Conservation (phyloP, 2,329 filamentous ascomycete genomes). For the Lasiodiplodia sp. region DNA sequence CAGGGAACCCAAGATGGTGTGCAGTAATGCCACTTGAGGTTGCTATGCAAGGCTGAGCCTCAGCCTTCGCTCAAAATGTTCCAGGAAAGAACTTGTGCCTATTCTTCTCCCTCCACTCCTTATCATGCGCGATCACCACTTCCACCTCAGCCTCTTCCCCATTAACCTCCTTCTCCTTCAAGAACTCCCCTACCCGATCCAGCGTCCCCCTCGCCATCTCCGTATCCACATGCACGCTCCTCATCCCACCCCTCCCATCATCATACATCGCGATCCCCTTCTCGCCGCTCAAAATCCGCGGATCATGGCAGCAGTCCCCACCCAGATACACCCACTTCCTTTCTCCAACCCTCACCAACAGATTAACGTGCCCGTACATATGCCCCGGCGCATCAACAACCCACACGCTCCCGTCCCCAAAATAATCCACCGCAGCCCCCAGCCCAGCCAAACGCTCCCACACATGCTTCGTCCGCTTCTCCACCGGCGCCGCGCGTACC, state of each 20-base stretch:
- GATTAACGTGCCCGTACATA: slow-evolving; percentile 59
- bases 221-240: slow-evolving; percentile 62
- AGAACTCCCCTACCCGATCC: slow-evolving; percentile 48
- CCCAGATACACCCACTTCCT: slow-evolving; percentile 58
- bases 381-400: slow-evolving; percentile 61
- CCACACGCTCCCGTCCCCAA: slow-evolving; percentile 55
- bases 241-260: slow-evolving; percentile 51
- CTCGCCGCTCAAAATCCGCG: slow-evolving; percentile 58
- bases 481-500: background rate
- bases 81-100: slow-evolving; percentile 40
- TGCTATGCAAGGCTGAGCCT: background rate
- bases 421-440: slow-evolving; percentile 55
- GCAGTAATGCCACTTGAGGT: background rate
- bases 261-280: slow-evolving; percentile 60
- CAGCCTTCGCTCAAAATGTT: slow-evolving; percentile 31
- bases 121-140: slow-evolving; percentile 61
- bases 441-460: slow-evolving; percentile 56
- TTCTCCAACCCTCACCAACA: slow-evolving; percentile 51
- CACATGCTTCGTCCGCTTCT: slow-evolving; percentile 31
- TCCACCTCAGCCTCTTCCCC: slow-evolving; percentile 48
- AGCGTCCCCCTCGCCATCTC: slow-evolving; percentile 54
- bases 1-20: background rate
- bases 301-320: slow-evolving; percentile 63
- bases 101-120: slow-evolving; percentile 54
- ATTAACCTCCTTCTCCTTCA: slow-evolving; percentile 36